phyloP scores from a whole-genome alignment of 495 filamentous ascomycete genomes.

The Aspergillus wentii region DNA sequence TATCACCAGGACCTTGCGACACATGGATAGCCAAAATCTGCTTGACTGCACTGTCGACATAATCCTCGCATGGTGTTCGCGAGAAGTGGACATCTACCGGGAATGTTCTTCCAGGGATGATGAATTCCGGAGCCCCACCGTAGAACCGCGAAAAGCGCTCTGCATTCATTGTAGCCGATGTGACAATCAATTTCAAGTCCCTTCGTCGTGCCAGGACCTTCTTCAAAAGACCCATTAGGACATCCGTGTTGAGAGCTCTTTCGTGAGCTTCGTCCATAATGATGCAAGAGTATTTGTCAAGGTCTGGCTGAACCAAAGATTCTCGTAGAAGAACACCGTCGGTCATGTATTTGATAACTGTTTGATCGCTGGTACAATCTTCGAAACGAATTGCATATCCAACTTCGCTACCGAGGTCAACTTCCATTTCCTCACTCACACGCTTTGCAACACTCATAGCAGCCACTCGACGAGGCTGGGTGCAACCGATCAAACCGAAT shows the following conservation, averaged over 20 bases:
- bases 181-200: conserved; percentile 95
- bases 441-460: conserved; percentile 99
- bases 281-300: conserved; percentile 95
- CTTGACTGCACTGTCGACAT: conserved; percentile 94
- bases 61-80: conserved; percentile 92
- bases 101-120: conserved; percentile 95
- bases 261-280: conserved; percentile 99
- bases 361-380: conserved; percentile 93
- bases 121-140: conserved; percentile 95
- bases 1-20: conserved; percentile 85
- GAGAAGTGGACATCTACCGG: conserved; percentile 97
- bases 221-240: conserved; percentile 95
- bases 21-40: conserved; percentile 97
- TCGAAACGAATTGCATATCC: conserved; percentile 99
- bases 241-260: conserved; percentile 92
- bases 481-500: conserved; percentile 87
- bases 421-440: conserved; percentile 98
- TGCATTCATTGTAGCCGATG: conserved; percentile 97
- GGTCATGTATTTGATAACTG: conserved; percentile 98
- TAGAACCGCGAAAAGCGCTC: conserved; percentile 95
- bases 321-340: conserved; percentile 95
- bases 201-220: conserved; percentile 87
- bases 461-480: conserved; percentile 89
- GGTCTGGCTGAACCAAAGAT: conserved; percentile 82
- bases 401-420: conserved; percentile 81